Evolutionary conservation across 495 filamentous ascomycete genomes (phyloP).

Genomic region (Ramalina peruviana): DNA sequence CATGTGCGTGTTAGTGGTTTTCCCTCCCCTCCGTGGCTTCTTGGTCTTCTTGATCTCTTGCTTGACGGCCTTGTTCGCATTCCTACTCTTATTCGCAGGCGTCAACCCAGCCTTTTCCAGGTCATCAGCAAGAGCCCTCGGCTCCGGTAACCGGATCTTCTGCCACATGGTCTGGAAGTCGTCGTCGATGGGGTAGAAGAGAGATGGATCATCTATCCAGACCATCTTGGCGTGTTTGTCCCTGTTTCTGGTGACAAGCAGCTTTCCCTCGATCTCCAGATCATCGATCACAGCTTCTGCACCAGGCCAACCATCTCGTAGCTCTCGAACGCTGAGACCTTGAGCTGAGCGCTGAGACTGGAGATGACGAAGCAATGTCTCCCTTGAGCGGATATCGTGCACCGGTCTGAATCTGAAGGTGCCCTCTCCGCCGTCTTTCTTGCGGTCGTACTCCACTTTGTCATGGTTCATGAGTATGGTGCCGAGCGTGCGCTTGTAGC

Average conservation of each 20-base stretch:
- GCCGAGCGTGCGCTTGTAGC: conserved; percentile 31
- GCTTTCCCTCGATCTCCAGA: conserved; percentile 62
- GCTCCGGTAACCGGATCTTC: conserved; percentile 59
- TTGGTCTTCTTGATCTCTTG: conserved; percentile 45
- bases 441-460: conserved; percentile 55
- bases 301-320: conserved; percentile 88
- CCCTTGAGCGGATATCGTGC: conserved; percentile 59
- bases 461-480: conserved; percentile 42
- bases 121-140: conserved; percentile 61
- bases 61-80: conserved; percentile 43
- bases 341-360: conserved; percentile 68
- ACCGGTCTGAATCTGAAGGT: conserved; percentile 68
- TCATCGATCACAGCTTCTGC: conserved; percentile 62
- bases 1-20: conserved; percentile 92
- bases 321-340: conserved; percentile 68
- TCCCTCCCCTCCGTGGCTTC: conserved; percentile 58
- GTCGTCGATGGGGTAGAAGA: conserved; percentile 60
- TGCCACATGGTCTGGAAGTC: conserved; percentile 78
- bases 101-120: conserved; percentile 59
- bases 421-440: conserved; percentile 43
- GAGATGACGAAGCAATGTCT: conserved; percentile 64
- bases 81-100: conserved; percentile 61
- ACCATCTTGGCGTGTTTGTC: conserved; percentile 74
- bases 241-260: conserved; percentile 77
- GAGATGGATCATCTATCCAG: conserved; percentile 72